Base-by-base conservation (phyloP, 2,329 filamentous ascomycete genomes). In the Fusarium sp. region DNA sequence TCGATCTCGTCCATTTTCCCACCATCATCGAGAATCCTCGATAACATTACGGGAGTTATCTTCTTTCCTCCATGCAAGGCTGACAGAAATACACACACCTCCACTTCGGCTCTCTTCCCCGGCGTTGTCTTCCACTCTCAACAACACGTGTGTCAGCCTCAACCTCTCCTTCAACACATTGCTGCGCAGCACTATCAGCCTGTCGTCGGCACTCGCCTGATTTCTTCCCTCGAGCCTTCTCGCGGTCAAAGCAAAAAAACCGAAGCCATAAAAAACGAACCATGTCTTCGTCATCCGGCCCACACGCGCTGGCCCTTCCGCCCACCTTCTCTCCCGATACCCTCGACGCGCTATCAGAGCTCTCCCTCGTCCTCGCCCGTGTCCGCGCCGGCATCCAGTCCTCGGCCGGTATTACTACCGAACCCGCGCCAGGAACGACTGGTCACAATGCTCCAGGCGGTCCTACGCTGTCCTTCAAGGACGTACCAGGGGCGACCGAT, bases 271-370 rank as follows among this genome's bases (percentile, higher is more conserved):
- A 56, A 57, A 65, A 57, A 65, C 66, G 61, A 66, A 72, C 62
- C 57, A 79, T 79, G 77, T 56, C 77, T 63, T 70, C 79, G 79
- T 84, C 84, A 54, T 68, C 75, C 34, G 63, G 69, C 42, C 77
- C 83, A 57, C 85, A 83, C 79, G 85, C 83, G 24, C 86, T 88
- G 79, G 84, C 86, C 72, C 84, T 89, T 67, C 88, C 92, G 35
- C 84, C 89, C 4, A 90, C 92, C 65, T 93, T 96, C 71, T 89
- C 93, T 59, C 93, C 95, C 31, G 92, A 95, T 82, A 91, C 91
- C 59, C 94, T 98, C 84, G 95, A 98, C 85, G 90, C 94, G 76
- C 89, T 97, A 63, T 94, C 95, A 29, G 91, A 95, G 79, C 90
- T 98, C 63, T 92, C 94, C 79, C 88, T 91, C 68, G 90, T 97